Evolutionary conservation across 257 asterid genomes (phyloP).

Genomic region (Gentiana macrophylla): DNA sequence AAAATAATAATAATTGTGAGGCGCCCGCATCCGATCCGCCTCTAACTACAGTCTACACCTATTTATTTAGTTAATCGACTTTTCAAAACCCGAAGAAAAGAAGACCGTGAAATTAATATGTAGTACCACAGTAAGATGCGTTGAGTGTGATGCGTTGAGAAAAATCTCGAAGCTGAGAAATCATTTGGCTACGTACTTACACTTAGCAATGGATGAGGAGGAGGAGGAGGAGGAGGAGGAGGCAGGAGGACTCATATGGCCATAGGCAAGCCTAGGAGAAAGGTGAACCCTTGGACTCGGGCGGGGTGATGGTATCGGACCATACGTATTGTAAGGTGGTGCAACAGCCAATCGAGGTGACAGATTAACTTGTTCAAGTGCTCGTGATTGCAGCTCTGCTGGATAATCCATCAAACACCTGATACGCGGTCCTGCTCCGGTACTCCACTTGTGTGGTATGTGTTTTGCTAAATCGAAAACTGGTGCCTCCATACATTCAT

Average conservation of each 20-base stretch:
- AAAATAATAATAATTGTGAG: too few relatives aligned
- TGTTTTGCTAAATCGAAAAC: slow-evolving; percentile 39
- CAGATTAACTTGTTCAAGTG: slow-evolving; percentile 82
- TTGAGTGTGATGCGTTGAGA: too few relatives aligned
- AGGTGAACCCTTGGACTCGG: slow-evolving; percentile 77
- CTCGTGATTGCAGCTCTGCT: slow-evolving; percentile 57
- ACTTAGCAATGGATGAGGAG: too few relatives aligned
- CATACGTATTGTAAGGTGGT: slow-evolving; percentile 23
- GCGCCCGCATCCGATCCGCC: too few relatives aligned
- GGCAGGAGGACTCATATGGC: slow-evolving; percentile 57
- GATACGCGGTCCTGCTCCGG: slow-evolving; percentile 85
- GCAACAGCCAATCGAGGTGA: slow-evolving; percentile 62
- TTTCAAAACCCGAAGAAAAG: too few relatives aligned
- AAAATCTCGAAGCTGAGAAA: too few relatives aligned
- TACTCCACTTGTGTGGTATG: slow-evolving; percentile 79
- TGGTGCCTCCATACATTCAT: slow-evolving; percentile 7
- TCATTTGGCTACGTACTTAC: too few relatives aligned
- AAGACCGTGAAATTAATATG: too few relatives aligned
- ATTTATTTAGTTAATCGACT: too few relatives aligned
- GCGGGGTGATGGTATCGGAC: slow-evolving; percentile 93
- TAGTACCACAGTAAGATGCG: too few relatives aligned
- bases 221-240: slow-evolving; percentile 18
- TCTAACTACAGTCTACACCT: too few relatives aligned
- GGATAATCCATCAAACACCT: slow-evolving; percentile 92
- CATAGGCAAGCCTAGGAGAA: slow-evolving; percentile 77